Evolutionary conservation across 257 asterid genomes (phyloP).

Genomic region (Solanum infundibuliforme): DNA sequence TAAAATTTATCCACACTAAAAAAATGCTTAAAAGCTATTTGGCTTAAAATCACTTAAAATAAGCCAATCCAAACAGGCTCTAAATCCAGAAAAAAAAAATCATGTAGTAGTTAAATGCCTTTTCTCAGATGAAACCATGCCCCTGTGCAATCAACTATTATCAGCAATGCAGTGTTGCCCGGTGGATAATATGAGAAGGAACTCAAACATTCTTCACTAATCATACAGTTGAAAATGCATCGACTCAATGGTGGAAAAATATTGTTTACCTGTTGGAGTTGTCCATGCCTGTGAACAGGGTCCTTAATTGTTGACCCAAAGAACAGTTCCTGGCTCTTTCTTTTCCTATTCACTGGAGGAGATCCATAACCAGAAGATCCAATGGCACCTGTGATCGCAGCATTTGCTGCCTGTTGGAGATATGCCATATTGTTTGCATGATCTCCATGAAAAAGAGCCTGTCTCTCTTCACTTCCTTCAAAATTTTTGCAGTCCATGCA

Average conservation of each 20-base stretch:
- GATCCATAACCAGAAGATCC: conserved; percentile 88
- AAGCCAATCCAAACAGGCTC: neutral
- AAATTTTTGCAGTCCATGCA: conserved; percentile 91
- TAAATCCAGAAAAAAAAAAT: neutral
- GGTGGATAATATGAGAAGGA: neutral
- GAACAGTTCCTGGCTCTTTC: conserved; percentile 60
- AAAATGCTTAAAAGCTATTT: neutral
- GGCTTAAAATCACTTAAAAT: neutral
- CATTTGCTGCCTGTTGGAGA: conserved; percentile 92
- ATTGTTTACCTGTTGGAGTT: conserved; percentile 57
- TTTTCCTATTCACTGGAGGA: conserved; percentile 67
- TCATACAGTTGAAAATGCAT: neutral
- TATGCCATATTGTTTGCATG: conserved; percentile 55
- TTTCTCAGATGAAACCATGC: neutral
- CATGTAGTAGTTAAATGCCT: neutral
- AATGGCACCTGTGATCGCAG: conserved; percentile 89
- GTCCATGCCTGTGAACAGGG: conserved; percentile 39
- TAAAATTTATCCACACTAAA: neutral
- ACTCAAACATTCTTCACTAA: neutral
- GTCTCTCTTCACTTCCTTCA: conserved; percentile 92
- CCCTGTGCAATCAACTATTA: neutral
- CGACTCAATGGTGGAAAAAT: conserved; percentile 3
- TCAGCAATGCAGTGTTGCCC: neutral
- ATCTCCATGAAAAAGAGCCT: conserved; percentile 77
- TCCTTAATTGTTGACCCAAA: conserved; percentile 53